phyloP scores from a whole-genome alignment of 495 filamentous ascomycete species.

The Penicillium cosmopolitanum region DNA sequence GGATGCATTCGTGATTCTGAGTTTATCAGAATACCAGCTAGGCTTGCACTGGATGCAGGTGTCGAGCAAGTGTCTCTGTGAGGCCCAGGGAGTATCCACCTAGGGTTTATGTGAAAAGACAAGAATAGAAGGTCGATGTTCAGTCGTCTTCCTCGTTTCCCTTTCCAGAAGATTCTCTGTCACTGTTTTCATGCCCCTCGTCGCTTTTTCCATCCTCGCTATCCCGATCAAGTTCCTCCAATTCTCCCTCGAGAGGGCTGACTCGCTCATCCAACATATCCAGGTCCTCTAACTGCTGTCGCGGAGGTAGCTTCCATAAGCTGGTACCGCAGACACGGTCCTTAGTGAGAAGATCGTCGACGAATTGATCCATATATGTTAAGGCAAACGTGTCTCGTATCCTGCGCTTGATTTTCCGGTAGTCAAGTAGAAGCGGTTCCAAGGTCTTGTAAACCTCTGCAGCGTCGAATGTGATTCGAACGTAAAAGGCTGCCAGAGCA shows the following conservation, averaged over 20 bases:
- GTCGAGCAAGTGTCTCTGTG: background rate
- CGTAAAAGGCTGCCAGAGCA: constrained; percentile 87
- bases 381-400: constrained; percentile 70
- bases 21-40: background rate
- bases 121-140: constrained; percentile 6
- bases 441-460: constrained; percentile 78
- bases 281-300: constrained; percentile 85
- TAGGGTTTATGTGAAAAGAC: background rate
- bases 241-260: constrained; percentile 78
- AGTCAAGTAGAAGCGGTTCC: constrained; percentile 83
- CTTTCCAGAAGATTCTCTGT: constrained; percentile 16
- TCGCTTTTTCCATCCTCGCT: constrained; percentile 48
- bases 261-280: constrained; percentile 83
- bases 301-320: constrained; percentile 85
- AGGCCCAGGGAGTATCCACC: background rate
- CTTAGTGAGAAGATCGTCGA: constrained; percentile 89
- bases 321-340: constrained; percentile 90
- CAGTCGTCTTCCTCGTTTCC: constrained; percentile 33
- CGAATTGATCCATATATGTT: constrained; percentile 88
- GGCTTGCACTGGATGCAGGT: background rate
- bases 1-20: background rate
- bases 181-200: constrained; percentile 24
- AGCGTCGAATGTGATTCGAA: constrained; percentile 83
- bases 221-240: constrained; percentile 79
- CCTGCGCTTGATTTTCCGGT: constrained; percentile 77